Percentiles rank a stretch among this genome's conserved stretches.
These are phyloP conservation scores for Claviceps monticola DNA, from an alignment of 2,329 filamentous ascomycete genomes.

Conservation along the genomic window DNA sequence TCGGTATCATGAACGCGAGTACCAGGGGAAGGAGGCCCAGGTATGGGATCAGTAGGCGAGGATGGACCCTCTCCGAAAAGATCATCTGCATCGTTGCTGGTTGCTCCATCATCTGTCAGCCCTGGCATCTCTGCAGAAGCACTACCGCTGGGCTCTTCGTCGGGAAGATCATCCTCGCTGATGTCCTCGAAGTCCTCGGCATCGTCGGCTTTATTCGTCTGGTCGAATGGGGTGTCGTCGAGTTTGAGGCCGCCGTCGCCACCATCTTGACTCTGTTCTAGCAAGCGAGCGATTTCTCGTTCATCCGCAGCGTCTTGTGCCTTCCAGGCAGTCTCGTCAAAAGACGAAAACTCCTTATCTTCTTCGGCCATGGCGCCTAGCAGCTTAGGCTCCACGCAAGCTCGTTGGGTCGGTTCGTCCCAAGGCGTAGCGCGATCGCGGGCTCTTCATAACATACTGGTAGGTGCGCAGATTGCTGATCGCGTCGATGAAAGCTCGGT, in stretches of 20 bases:
- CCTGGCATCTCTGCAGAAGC: conserved; percentile 35
- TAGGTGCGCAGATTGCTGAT: background rate
- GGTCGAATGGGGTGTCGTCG: conserved; percentile 37
- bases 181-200: conserved; percentile 87
- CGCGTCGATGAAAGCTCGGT: background rate
- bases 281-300: conserved; percentile 28
- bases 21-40: conserved; percentile 29
- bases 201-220: conserved; percentile 75
- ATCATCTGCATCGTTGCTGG: conserved; percentile 49
- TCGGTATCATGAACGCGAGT: conserved; percentile 28
- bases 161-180: conserved; percentile 78
- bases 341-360: conserved; percentile 20
- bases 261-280: conserved; percentile 28
- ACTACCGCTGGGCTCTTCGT: conserved; percentile 45
- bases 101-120: conserved; percentile 45
- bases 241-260: conserved; percentile 27
- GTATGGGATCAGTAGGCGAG: conserved; percentile 30
- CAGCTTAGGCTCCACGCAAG: conserved; percentile 6
- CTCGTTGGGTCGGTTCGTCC: conserved; percentile 11
- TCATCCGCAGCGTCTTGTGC: conserved; percentile 36
- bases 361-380: conserved; percentile 18
- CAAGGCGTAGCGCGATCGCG: conserved; percentile 9
- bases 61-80: conserved; percentile 52
- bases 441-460: conserved; percentile 16
- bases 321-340: conserved; percentile 23